Evolutionary conservation across 129 eudicot species (phyloP), one percentile per base, ranked within the genome.

Genomic region (Kitagawia praeruptora): DNA sequence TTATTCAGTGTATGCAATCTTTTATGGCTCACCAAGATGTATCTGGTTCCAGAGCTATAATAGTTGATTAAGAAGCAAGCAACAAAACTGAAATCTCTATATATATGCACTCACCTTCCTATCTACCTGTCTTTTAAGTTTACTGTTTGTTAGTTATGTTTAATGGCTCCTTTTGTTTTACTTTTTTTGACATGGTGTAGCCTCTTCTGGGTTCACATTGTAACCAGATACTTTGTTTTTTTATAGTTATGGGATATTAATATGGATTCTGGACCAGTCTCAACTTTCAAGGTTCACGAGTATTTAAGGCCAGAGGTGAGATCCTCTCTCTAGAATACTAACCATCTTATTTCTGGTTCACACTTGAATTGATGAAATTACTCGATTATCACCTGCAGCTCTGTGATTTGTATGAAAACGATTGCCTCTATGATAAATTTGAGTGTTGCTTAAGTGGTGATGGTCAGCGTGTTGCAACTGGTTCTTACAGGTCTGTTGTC

Each of bases 391-490:
- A 53, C 77, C 46, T 83, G 76, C 97, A 95, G 99, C 87, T 95
- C 15, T 87, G 90, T 46, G 96, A 95, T 81, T 83, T 95, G 64
- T 92, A 95, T 77, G 96, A 95, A 79, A 92, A 92, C 51, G 97
- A 95, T 90, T 90, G 96, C 56, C 87, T 95, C 79, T 89, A 86
- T 51, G 99, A 95, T 86, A 92, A 95, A 79, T 95, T 95, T 79
- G 97, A 95, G 79, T 95, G 99, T 77, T 95, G 99, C 88, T 80
- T 90, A 78, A 95, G 99, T 86, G 99, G 99, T 67, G 92, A 95
- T 85, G 93, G 99, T 79, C 87, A 10, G 77, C 91, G 97, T 49
- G 96, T 95, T 51, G 94, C 99, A 74, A 92, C 97, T 71, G 99
- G 99, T 79, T 92, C 99, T 84, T 95, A 95, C 91, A 95, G 99